Percentiles rank a stretch among this genome's conserved stretches.
phyloP scores from a whole-genome alignment of 257 asterid species.

The Dorcoceras hygrometricum region DNA sequence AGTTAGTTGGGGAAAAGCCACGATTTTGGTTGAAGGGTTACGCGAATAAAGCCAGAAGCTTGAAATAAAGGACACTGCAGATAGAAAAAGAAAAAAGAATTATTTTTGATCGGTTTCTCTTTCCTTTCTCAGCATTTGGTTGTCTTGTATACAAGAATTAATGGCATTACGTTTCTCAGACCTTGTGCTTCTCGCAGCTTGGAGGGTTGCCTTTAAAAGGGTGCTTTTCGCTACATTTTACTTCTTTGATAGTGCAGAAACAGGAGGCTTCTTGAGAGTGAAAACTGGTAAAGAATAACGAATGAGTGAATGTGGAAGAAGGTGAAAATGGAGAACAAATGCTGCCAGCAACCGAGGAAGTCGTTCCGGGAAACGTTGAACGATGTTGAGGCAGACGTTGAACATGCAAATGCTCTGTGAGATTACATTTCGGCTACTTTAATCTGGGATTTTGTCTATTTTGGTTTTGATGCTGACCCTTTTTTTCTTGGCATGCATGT shows the following conservation, averaged over 20 bases:
- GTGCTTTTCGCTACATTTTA: conserved; percentile 24
- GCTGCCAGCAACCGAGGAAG: conserved; percentile 59
- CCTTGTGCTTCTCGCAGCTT: conserved; percentile 38
- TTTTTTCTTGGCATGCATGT: neutral
- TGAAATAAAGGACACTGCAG: neutral
- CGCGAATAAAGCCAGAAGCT: conserved; percentile 20
- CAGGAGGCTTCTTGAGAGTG: conserved; percentile 19
- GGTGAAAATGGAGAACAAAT: conserved; percentile 52
- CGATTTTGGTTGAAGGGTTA: neutral
- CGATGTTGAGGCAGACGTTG: conserved; percentile 72
- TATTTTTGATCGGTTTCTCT: conserved; percentile 11
- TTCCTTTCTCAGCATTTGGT: conserved; percentile 30
- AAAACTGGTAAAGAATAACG: conserved; percentile 4
- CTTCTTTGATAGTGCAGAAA: conserved; percentile 15
- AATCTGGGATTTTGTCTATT: conserved; percentile 16
- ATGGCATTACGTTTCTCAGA: conserved; percentile 28
- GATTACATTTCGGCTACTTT: conserved; percentile 21
- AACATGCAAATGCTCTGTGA: conserved; percentile 81
- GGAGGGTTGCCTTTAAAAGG: conserved; percentile 26
- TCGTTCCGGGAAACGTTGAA: conserved; percentile 61
- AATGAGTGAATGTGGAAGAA: neutral
- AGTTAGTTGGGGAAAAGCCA: neutral
- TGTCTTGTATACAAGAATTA: conserved; percentile 24
- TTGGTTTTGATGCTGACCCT: neutral
- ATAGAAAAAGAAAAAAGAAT: neutral